A percentile compares a stretch with the other conserved stretches of the same genome.
Conservation (phyloP, 306 rosid species). For the Senna siamea region DNA sequence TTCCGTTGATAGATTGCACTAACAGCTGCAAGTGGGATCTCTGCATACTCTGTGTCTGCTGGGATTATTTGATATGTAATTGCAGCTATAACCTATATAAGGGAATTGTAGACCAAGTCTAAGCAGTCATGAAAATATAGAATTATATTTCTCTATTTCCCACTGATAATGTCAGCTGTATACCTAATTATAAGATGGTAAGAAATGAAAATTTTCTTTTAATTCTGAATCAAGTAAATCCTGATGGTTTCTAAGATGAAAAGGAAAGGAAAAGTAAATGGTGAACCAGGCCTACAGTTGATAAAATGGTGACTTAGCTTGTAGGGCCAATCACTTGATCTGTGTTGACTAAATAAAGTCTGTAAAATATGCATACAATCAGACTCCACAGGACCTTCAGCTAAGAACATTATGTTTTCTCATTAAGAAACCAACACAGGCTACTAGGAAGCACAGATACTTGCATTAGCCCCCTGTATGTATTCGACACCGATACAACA, state of each 20-base stretch:
- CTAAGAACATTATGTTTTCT: background rate
- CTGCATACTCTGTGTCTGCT: constrained; percentile 86
- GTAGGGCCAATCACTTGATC: constrained; percentile 13
- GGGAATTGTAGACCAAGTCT: background rate
- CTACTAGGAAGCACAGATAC: too few relatives aligned
- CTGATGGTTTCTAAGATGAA: constrained; percentile 17
- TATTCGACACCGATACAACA: too few relatives aligned
- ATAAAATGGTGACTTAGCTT: background rate
- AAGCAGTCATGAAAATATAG: background rate
- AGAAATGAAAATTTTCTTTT: constrained; percentile 1
- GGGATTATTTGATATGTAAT: constrained; percentile 87
- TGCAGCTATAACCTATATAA: constrained; percentile 77
- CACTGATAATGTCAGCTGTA: background rate
- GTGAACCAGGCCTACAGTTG: background rate
- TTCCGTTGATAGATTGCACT: constrained; percentile 62
- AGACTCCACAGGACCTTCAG: background rate
- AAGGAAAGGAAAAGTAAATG: constrained; percentile 20
- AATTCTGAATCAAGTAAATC: background rate
- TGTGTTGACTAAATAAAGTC: constrained; percentile 11
- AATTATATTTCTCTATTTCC: constrained; percentile 2
- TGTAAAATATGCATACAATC: constrained; percentile 25
- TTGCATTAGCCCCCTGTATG: too few relatives aligned
- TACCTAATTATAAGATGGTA: constrained; percentile 13
- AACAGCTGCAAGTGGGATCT: constrained; percentile 92
- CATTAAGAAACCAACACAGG: constrained; percentile 9